A percentile compares a stretch with the other conserved stretches of the same genome.
These are phyloP conservation scores for Barnettozyma wickerhamii DNA, from an alignment of 805 yeast genomes.

Conservation along the genomic window DNA sequence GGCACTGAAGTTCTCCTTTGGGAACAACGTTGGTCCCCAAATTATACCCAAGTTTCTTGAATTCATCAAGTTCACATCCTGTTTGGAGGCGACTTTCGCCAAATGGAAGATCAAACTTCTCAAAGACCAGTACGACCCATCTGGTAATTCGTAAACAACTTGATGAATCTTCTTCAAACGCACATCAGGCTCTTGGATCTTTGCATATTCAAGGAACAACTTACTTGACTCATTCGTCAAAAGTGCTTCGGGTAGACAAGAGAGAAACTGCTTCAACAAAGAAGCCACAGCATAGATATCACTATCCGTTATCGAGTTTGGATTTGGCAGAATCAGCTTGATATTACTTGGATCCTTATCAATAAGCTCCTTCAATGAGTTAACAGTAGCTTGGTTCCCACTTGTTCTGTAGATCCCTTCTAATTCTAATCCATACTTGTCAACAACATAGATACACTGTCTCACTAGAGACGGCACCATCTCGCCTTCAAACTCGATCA, in stretches of 20 bases:
- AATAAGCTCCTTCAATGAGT: conserved; percentile 65
- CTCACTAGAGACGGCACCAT: conserved; percentile 89
- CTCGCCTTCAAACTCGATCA: conserved; percentile 80
- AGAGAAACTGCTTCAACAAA: conserved; percentile 76
- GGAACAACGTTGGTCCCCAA: conserved; percentile 90
- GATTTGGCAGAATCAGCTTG: conserved; percentile 48
- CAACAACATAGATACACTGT: conserved; percentile 83
- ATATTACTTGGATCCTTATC: conserved; percentile 71
- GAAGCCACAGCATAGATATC: conserved; percentile 90
- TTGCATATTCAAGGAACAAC: conserved; percentile 65
- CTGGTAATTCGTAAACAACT: conserved; percentile 84
- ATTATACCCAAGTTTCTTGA: conserved; percentile 77
- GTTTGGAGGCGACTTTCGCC: conserved; percentile 61
- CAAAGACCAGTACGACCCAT: conserved; percentile 90
- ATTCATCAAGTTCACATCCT: conserved; percentile 73
- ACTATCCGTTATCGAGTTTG: conserved; percentile 59
- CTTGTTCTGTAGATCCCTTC: conserved; percentile 90
- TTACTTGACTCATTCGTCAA: conserved; percentile 60
- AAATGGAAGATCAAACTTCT: conserved; percentile 83
- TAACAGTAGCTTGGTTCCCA: conserved; percentile 73
- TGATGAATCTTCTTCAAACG: conserved; percentile 78
- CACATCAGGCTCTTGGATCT: conserved; percentile 55
- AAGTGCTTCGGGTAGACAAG: conserved; percentile 82
- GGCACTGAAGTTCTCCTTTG: conserved; percentile 59
- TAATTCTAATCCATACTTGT: conserved; percentile 73